phyloP scores from a whole-genome alignment of 768 basidiomycete genomes.

The Lactarius pseudohatsudake region DNA sequence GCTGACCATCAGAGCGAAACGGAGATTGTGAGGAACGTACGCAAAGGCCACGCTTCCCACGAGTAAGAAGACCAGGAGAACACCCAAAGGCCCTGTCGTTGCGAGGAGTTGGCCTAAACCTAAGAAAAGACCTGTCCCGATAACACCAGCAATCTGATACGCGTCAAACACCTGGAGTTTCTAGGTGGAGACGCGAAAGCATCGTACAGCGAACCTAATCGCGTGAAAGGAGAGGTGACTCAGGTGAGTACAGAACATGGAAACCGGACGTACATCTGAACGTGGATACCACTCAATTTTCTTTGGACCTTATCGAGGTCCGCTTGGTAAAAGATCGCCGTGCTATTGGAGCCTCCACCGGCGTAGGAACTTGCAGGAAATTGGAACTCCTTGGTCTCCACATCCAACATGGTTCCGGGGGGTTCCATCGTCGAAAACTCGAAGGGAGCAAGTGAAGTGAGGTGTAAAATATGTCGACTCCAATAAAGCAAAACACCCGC shows the following conservation, averaged over 20 bases:
- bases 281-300: conserved; percentile 21
- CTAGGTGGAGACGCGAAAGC: not conserved
- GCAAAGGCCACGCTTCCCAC: conserved; percentile 35
- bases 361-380: not conserved
- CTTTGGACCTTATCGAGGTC: conserved; percentile 25
- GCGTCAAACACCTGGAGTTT: not conserved
- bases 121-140: conserved; percentile 37
- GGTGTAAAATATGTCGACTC: not conserved
- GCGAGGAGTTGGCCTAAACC: conserved; percentile 36
- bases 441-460: not conserved
- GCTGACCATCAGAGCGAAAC: conserved; percentile 2
- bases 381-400: not conserved
- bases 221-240: not conserved
- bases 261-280: conserved; percentile 25
- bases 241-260: not conserved
- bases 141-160: conserved; percentile 33
- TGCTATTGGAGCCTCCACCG: not conserved
- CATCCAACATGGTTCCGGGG: not conserved
- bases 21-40: conserved; percentile 25
- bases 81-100: conserved; percentile 34
- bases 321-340: conserved; percentile 19
- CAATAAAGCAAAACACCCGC: not conserved
- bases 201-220: conserved; percentile 25
- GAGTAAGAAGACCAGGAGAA: conserved; percentile 34
- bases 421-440: not conserved